Evolutionary conservation across 768 basidiomycete genomes (phyloP).

Genomic region (Chiua virens): DNA sequence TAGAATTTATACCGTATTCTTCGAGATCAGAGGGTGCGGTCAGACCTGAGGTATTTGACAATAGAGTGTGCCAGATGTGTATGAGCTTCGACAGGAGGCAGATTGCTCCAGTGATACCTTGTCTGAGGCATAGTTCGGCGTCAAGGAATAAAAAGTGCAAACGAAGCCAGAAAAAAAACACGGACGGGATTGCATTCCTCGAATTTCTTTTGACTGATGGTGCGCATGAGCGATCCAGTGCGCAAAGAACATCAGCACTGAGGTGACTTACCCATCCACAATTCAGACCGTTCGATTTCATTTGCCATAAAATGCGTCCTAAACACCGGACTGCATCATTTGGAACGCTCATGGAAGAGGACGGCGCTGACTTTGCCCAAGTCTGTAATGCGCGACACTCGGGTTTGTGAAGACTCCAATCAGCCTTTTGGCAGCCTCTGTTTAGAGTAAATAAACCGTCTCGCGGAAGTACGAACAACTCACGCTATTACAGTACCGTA

Average conservation of each 20-base stretch:
- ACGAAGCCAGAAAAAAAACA: constrained; percentile 6
- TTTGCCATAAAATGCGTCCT: constrained; percentile 70
- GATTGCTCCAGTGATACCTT: constrained; percentile 49
- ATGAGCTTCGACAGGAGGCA: constrained; percentile 52
- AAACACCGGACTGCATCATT: constrained; percentile 80
- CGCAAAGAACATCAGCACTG: neutral
- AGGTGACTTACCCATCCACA: constrained; percentile 55
- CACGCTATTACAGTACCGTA: constrained; percentile 79
- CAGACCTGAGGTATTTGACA: constrained; percentile 66
- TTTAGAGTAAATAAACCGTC: neutral
- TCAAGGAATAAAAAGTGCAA: neutral
- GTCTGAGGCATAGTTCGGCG: constrained; percentile 37
- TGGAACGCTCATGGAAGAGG: constrained; percentile 50
- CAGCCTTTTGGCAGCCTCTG: constrained; percentile 69
- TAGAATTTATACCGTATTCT: constrained; percentile 54
- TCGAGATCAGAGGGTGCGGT: constrained; percentile 58
- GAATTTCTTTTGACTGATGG: constrained; percentile 59
- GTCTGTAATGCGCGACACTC: constrained; percentile 73
- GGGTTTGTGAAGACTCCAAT: constrained; percentile 72
- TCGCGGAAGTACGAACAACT: constrained; percentile 20
- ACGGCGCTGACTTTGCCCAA: constrained; percentile 55
- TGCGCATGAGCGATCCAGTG: neutral
- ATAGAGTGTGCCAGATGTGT: constrained; percentile 73
- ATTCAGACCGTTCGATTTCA: constrained; percentile 51
- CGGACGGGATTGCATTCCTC: constrained; percentile 76